Base-by-base conservation (phyloP, 2,329 filamentous ascomycete species). In the Hypomyces rosellus region DNA sequence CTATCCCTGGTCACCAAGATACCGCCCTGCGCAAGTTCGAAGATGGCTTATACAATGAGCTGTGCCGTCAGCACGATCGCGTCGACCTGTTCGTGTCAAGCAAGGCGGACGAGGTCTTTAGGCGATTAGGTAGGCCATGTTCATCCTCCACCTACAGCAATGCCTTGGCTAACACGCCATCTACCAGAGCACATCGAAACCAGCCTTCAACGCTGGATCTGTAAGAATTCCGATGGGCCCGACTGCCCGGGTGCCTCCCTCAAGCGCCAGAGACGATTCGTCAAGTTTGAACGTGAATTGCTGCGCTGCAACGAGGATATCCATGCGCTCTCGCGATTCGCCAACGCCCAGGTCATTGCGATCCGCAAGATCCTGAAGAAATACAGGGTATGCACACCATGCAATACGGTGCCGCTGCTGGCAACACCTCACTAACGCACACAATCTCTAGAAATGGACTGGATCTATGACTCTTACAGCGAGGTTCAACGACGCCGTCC, bases 291-390 rank as follows among this genome's bases (percentile, higher is more conserved):
- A 56, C 69, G 73, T 15, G 72, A 77, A 15, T 62, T 79, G 3
- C 64, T 77, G 38, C 70, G 72, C 48, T 87, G 85, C 55, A 83
- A 84, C 42, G 80, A 88, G 56, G 88, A 93, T 55, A 82, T 89
- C 48, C 77, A 80, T 48, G 79, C 80, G 4, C 73, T 93, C 5
- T 78, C 81, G 34, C 81, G 88, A 39, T 95, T 92, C 59, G 80
- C 85, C 55, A 76, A 79, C 52, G 85, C 86, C 2, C 89, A 95
- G 63, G 75, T 84, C 9, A 80, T 85, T 4, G 89, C 86, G 4
- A 91, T 95, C 60, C 80, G 81, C 49, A 95, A 95, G 69, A 84
- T 95, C 36, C 72, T 91, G 34, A 93, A 92, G 65, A 95, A 95
- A 64, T 92, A 93, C 69, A 79, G 76, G 73, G 80, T 81, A 69